Evolutionary conservation across 768 basidiomycete species (phyloP), one percentile per base, ranked within the genome.

Genomic region (Lyophyllum decastes): DNA sequence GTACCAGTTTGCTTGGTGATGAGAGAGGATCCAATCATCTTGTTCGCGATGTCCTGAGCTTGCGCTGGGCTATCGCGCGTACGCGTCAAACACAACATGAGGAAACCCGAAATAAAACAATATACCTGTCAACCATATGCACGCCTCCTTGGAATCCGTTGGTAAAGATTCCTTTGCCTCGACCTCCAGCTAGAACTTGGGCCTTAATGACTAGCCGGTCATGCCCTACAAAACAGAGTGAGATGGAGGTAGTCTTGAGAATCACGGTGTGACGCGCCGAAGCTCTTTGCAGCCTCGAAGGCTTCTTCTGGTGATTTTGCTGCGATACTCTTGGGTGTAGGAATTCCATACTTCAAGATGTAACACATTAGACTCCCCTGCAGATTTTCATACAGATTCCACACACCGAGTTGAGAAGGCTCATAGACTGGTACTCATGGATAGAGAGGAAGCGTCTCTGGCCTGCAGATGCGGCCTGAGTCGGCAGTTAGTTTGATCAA

Each of bases 1-100:
- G 89, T 90, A 62, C 97, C 97, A 8, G 97, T 99, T 73, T 99
- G 97, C 72, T 99, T 99, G 59, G 97, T 99, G 78, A 99, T 98
- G 65, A 99, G 86, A 61, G 91, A 91, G 54, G 90, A 81, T 49
- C 95, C 95, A 55, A 99, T 85, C 97, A 99, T 99, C 78, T 95
- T 89, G 54, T 75, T 74, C 6, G 97, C 96, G 61, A 82, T 84
- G 43, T 95, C 92, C 70, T 88, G 83, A 26, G 95, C 97, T 71
- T 98, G 87, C 63, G 90, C 84, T 24, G 97, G 90, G 59, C 93
- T 94, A 64, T 19, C 16, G 21, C 10, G 38, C 12, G 2, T 4
- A 27, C 26, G 41, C 33, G 52, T 60, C 43, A 58, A 52, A 41
- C 46, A 41, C 25, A 12, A 55, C 26, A 17, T 17, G 16, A 19